Percentiles rank a stretch among this genome's conserved stretches.
These are phyloP conservation scores for Megacollybia marginata DNA, from an alignment of 768 basidiomycete genomes.

Conservation along the genomic window DNA sequence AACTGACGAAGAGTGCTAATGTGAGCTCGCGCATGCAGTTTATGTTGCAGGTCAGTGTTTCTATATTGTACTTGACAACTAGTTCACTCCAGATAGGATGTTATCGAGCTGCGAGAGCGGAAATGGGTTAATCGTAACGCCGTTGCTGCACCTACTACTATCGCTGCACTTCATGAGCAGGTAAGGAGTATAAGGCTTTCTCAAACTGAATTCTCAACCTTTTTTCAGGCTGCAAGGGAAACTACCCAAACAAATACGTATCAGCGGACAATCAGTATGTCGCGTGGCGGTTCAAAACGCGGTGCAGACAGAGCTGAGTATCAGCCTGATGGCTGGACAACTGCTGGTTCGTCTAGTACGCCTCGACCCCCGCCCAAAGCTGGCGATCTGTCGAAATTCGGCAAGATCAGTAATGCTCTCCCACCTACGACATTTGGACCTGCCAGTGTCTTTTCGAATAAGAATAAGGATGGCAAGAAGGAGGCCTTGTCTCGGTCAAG, in stretches of 20 bases:
- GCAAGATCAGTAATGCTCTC: constrained; percentile 69
- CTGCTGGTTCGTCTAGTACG: constrained; percentile 42
- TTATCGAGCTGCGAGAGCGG: constrained; percentile 80
- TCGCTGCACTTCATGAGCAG: constrained; percentile 82
- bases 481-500: constrained; percentile 74
- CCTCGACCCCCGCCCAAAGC: constrained; percentile 65
- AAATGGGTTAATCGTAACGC: constrained; percentile 73
- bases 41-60: constrained; percentile 78
- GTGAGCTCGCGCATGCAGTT: constrained; percentile 87
- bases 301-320: constrained; percentile 63
- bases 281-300: constrained; percentile 84
- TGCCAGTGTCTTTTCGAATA: constrained; percentile 72
- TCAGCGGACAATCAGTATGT: constrained; percentile 67
- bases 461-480: constrained; percentile 57
- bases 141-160: constrained; percentile 75
- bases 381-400: constrained; percentile 82
- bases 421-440: constrained; percentile 76
- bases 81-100: constrained; percentile 50
- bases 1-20: constrained; percentile 65
- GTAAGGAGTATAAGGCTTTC: constrained; percentile 37
- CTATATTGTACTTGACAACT: background rate
- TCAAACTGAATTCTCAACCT: constrained; percentile 3
- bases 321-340: constrained; percentile 82
- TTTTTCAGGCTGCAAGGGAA: constrained; percentile 69
- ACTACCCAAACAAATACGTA: constrained; percentile 62